Base-by-base conservation (phyloP, 164 flowering plant species). In the Cinnamomum micranthum region DNA sequence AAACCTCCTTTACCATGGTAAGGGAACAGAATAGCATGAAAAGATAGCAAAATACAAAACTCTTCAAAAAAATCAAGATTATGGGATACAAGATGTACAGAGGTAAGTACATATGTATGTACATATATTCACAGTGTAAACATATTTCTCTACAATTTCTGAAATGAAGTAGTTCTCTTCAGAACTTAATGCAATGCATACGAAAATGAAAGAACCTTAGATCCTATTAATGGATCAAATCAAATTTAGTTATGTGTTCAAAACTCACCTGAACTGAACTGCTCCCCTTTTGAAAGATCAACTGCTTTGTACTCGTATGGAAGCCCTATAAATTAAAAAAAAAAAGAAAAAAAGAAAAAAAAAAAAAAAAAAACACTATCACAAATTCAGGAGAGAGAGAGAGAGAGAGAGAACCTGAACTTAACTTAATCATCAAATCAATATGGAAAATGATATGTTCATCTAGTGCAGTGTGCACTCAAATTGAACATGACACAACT, bases 281-380 rank as follows among this genome's bases (percentile, higher is more conserved):
- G 88, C 80, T 89, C 91, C 72, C 88, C 87, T 78, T 83, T 87
- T 23, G 12, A 4, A 72, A 88, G 86, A 77, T 89, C 71, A 47
- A 89, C 86, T 19, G 90, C 80, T 77, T 75, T 85, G 80, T 88
- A 89, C 79, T 89, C 88, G 24, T 86, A 89, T 58, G 76, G 14
- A 71, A 90, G 84, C 25, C 88, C 89, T 88, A 52, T 22, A 28
- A 24, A 71, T 24, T 23, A 25, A 15, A 25, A 11, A 1, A 67
- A 28, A 28, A 15, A 67, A 64, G n/a, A n/a, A n/a, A n/a, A n/a
- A n/a, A n/a, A n/a, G n/a, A n/a, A 25, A 15, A 25, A 11, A 1
- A 67, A 25, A 15, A 25, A 11, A 1, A 67, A 28, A 28, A 15
- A 67, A 64, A 15, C 69, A 67, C 6, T 17, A 22, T 28, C 31